A percentile compares a stretch with the other conserved stretches of the same genome.
Evolutionary conservation across 169 alveolate genomes (phyloP).

Genomic region (Neospora caninum): DNA sequence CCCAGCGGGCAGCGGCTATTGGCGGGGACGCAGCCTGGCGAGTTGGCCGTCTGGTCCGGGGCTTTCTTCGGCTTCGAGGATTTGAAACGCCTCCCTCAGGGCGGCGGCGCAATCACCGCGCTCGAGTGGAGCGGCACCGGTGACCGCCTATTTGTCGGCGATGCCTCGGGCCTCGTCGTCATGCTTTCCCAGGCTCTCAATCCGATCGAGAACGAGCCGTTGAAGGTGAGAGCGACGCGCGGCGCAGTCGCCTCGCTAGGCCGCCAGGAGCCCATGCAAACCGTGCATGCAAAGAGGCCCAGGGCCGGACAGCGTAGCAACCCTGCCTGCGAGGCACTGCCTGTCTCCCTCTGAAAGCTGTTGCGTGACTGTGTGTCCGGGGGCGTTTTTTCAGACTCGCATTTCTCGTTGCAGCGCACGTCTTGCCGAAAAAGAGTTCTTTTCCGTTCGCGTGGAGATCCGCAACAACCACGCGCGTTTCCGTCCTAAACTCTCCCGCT

Average conservation of each 20-base stretch:
- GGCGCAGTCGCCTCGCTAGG: neutral
- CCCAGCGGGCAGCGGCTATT: constrained; percentile 86
- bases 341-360: too few species aligned
- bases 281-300: too few species aligned
- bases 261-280: too few species aligned
- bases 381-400: too few species aligned
- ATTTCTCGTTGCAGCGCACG: too few species aligned
- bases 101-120: constrained; percentile 83
- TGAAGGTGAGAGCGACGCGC: constrained; percentile 69
- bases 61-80: constrained; percentile 85
- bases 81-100: constrained; percentile 85
- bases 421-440: too few species aligned
- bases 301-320: too few species aligned
- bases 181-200: constrained; percentile 82
- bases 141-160: constrained; percentile 82
- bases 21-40: constrained; percentile 90
- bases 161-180: constrained; percentile 82
- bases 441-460: too few species aligned
- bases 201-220: constrained; percentile 77
- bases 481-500: too few species aligned
- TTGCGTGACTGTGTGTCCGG: too few species aligned
- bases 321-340: too few species aligned
- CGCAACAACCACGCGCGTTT: too few species aligned
- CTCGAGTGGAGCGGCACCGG: constrained; percentile 82
- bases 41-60: constrained; percentile 88